Evolutionary conservation across 140 eudicot genomes (phyloP).

Genomic region (Bidens hawaiensis): DNA sequence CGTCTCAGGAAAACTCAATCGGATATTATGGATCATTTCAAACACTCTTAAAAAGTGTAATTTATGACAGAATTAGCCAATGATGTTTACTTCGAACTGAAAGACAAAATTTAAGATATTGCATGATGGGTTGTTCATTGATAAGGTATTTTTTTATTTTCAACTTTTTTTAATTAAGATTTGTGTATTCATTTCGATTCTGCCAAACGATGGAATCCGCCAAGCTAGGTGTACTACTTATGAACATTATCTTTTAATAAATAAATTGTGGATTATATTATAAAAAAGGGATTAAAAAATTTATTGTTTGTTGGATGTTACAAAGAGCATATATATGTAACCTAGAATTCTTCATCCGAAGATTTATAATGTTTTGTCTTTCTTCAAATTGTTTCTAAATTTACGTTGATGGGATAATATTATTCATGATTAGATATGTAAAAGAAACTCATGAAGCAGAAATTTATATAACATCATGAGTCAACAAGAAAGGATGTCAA

Average conservation of each 20-base stretch:
- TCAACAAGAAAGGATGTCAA: too few relatives aligned
- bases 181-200: background rate
- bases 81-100: background rate
- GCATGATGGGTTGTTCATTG: too few relatives aligned
- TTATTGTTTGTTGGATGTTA: background rate
- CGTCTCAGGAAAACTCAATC: too few relatives aligned
- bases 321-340: background rate
- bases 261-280: background rate
- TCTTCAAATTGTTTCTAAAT: too few relatives aligned
- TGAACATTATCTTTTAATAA: constrained; percentile 1
- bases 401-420: background rate
- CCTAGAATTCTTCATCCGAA: background rate
- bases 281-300: background rate
- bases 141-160: too few relatives aligned
- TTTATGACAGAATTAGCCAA: too few relatives aligned
- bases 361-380: too few relatives aligned
- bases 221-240: background rate
- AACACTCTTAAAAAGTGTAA: too few relatives aligned
- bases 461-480: too few relatives aligned
- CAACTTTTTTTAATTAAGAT: too few relatives aligned
- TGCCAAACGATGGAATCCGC: constrained; percentile 16
- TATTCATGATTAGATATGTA: background rate
- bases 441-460: too few relatives aligned
- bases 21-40: too few relatives aligned
- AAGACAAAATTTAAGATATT: constrained; percentile 26